These are phyloP conservation scores for Tetrahymena borealis DNA, from an alignment of 73 alveolate species.

Conservation along the genomic window DNA sequence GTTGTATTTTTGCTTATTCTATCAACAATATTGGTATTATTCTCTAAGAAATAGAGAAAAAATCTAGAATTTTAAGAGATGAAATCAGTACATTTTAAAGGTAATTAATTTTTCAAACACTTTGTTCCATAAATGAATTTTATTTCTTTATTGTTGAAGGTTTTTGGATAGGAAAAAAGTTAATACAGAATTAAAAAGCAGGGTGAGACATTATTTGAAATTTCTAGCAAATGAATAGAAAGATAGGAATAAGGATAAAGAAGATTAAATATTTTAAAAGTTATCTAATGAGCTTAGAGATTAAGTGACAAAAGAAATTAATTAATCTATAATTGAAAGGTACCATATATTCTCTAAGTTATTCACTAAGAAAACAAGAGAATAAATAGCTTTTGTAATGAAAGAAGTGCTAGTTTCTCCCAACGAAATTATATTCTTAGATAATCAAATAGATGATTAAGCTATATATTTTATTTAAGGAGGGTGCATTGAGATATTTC, in stretches of 20 bases:
- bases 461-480: not conserved
- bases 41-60: conserved; percentile 8
- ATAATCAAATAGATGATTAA: not conserved
- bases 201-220: not conserved
- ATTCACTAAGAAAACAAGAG: not conserved
- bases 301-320: not conserved
- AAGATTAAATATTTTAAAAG: not conserved
- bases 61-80: not conserved
- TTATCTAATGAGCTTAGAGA: not conserved
- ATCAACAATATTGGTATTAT: conserved; percentile 35
- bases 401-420: not conserved
- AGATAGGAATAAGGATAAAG: not conserved
- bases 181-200: not conserved
- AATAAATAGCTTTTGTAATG: not conserved
- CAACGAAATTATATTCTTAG: not conserved
- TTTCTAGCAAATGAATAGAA: not conserved
- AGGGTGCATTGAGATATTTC: not conserved
- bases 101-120: not conserved
- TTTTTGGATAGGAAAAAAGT: conserved; percentile 2
- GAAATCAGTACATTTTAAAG: not conserved
- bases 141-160: too few relatives aligned
- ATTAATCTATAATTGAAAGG: not conserved
- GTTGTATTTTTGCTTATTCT: conserved; percentile 38
- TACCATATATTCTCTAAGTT: not conserved
- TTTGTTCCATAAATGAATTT: not conserved